Conservation (phyloP, 2,329 filamentous ascomycete genomes). For the Botrytis byssoidea region DNA sequence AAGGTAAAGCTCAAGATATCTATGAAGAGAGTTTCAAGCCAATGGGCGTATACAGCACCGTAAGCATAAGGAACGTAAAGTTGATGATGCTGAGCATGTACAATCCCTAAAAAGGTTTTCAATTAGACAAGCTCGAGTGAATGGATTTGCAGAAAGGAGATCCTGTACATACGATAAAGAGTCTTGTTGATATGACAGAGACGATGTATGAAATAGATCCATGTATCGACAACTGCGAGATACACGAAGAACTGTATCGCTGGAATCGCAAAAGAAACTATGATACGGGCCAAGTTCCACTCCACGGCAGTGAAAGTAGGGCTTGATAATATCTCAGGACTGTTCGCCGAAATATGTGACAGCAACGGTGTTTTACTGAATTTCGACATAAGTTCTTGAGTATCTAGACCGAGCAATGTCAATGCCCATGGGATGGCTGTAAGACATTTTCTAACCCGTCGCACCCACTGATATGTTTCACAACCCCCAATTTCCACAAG, state of each 20-base stretch:
- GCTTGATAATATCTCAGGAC: not conserved
- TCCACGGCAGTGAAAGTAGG: not conserved
- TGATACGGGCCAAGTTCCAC: slow-evolving; percentile 10
- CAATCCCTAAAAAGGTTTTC: not conserved
- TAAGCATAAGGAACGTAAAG: slow-evolving; percentile 17
- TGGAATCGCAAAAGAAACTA: slow-evolving; percentile 6
- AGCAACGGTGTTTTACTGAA: not conserved
- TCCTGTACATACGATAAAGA: slow-evolving; percentile 14
- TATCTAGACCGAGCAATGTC: slow-evolving; percentile 3
- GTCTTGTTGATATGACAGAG: slow-evolving; percentile 15
- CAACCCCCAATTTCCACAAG: not conserved
- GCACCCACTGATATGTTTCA: slow-evolving; percentile 4
- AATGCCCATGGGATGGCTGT: not conserved
- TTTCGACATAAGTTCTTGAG: not conserved
- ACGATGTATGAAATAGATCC: slow-evolving; percentile 16
- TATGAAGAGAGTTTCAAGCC: slow-evolving; percentile 16
- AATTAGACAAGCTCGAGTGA: not conserved
- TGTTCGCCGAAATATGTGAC: not conserved
- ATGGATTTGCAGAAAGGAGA: not conserved
- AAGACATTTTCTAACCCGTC: not conserved
- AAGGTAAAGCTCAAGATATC: slow-evolving; percentile 19
- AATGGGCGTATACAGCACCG: slow-evolving; percentile 18
- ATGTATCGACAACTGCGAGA: slow-evolving; percentile 19
- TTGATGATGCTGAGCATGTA: slow-evolving; percentile 18
- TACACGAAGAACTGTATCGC: slow-evolving; percentile 6